Evolutionary conservation across 176 grass and related monocot genomes (phyloP).

Genomic region (Musa schizocarpa): DNA sequence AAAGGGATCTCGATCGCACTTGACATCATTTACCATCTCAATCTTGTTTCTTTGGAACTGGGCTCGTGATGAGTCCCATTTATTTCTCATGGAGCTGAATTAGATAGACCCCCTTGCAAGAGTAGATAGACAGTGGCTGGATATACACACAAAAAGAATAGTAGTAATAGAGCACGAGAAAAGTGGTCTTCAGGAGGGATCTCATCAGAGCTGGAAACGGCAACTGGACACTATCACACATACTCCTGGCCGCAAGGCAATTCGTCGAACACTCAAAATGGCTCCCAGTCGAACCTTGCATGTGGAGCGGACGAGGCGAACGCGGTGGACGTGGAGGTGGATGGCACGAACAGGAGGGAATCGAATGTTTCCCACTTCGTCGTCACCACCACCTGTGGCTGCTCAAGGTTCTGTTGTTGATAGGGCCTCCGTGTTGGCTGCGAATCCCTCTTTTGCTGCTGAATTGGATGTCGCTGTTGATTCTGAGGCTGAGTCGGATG

Average conservation of each 20-base stretch:
- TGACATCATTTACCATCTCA: not conserved
- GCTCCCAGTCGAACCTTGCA: conserved; percentile 62
- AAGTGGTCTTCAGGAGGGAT: not conserved
- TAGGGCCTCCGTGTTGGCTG: not conserved
- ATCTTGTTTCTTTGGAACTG: not conserved
- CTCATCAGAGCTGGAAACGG: not conserved
- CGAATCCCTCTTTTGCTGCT: conserved; percentile 5
- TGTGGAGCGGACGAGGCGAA: conserved; percentile 34
- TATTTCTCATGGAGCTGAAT: not conserved
- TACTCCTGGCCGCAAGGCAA: not conserved
- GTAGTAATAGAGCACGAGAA: not conserved
- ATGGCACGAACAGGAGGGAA: conserved; percentile 44
- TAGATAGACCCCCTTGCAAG: not conserved
- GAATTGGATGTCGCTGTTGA: not conserved
- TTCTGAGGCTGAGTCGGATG: too few relatives aligned
- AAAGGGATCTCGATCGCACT: not conserved
- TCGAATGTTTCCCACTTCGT: conserved; percentile 71
- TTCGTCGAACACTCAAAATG: conserved; percentile 26
- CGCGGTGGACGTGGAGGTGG: conserved; percentile 52
- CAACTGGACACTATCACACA: not conserved
- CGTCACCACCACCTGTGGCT: conserved; percentile 13
- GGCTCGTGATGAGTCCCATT: not conserved
- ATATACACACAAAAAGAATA: conserved; percentile 3
- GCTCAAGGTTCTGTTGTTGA: conserved; percentile 10
- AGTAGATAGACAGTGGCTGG: not conserved